phyloP scores from a whole-genome alignment of 1,284 basidiomycete species.

The Rhodotorula sp. region DNA sequence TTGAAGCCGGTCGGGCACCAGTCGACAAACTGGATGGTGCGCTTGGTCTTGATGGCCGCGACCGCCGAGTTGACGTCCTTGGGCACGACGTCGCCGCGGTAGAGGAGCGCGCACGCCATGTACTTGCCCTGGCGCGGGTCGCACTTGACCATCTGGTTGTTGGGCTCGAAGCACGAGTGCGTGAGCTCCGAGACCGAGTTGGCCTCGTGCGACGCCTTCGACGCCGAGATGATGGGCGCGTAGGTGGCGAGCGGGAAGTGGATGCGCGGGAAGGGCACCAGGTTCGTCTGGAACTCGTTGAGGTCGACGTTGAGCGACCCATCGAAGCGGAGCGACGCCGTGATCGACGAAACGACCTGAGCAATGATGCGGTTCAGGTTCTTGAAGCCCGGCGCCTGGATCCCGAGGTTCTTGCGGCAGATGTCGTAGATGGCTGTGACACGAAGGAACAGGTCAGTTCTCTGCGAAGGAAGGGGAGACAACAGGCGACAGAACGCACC shows the following conservation, averaged over 20 bases:
- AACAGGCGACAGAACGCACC: slow-evolving; percentile 55
- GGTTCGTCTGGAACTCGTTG: slow-evolving; percentile 82
- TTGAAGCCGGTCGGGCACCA: slow-evolving; percentile 99
- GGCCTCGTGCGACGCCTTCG: slow-evolving; percentile 86
- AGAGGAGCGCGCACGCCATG: slow-evolving; percentile 63
- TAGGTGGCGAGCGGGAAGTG: slow-evolving; percentile 98
- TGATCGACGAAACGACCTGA: slow-evolving; percentile 96
- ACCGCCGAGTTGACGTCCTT: slow-evolving; percentile 96
- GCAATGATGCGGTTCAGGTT: slow-evolving; percentile 98
- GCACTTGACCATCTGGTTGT: slow-evolving; percentile 98
- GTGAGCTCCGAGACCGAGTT: slow-evolving; percentile 99
- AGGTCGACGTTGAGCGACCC: slow-evolving; percentile 97
- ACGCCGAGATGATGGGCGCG: slow-evolving; percentile 84
- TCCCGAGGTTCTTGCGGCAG: slow-evolving; percentile 92
- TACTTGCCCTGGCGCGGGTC: slow-evolving; percentile 89
- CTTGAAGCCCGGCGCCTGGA: slow-evolving; percentile 82
- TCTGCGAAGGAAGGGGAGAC: slow-evolving; percentile 27
- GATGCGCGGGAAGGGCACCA: slow-evolving; percentile 65
- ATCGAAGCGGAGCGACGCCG: slow-evolving; percentile 95
- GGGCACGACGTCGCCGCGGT: slow-evolving; percentile 85
- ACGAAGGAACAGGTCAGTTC: slow-evolving; percentile 3
- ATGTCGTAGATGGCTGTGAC: slow-evolving; percentile 86
- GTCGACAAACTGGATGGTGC: slow-evolving; percentile 90
- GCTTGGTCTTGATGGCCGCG: slow-evolving; percentile 92
- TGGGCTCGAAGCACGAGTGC: slow-evolving; percentile 94